phyloP scores from a whole-genome alignment of 805 yeast species.

The Komagataella pseudopastoris region DNA sequence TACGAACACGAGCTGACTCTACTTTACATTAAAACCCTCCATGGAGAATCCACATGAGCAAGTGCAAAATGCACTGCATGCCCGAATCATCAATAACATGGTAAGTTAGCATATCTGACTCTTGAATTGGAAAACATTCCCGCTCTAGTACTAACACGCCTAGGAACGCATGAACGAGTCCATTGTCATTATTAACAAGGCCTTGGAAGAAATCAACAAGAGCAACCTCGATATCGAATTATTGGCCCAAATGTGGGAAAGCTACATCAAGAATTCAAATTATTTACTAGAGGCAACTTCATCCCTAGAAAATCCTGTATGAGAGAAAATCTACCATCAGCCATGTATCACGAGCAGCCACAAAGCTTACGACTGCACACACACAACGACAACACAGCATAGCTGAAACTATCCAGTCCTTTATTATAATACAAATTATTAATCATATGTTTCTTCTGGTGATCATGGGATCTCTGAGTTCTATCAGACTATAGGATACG shows the following conservation, averaged over 20 bases:
- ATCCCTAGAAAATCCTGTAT: constrained; percentile 41
- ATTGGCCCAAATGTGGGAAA: constrained; percentile 69
- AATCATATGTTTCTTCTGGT: neutral
- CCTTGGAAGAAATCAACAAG: constrained; percentile 46
- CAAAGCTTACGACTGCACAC: neutral
- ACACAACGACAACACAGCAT: neutral
- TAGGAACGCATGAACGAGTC: constrained; percentile 65
- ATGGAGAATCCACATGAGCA: constrained; percentile 87
- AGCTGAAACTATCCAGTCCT: neutral
- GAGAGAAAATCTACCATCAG: neutral
- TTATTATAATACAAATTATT: neutral
- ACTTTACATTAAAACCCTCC: neutral
- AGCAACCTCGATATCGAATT: constrained; percentile 59
- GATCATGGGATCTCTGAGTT: neutral
- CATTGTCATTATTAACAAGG: constrained; percentile 46
- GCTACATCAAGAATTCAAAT: constrained; percentile 55
- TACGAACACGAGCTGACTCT: neutral
- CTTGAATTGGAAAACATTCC: neutral
- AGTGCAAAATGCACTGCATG: constrained; percentile 60
- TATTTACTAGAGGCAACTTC: constrained; percentile 58
- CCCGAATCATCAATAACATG: constrained; percentile 65
- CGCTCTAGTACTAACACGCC: neutral
- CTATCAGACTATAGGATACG: neutral
- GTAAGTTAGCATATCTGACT: constrained; percentile 26
- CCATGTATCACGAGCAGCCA: neutral